Percentiles rank a stretch among this genome's conserved stretches.
These are phyloP conservation scores for Eimeria necatrix DNA, from an alignment of 169 alveolate species.

Conservation along the genomic window DNA sequence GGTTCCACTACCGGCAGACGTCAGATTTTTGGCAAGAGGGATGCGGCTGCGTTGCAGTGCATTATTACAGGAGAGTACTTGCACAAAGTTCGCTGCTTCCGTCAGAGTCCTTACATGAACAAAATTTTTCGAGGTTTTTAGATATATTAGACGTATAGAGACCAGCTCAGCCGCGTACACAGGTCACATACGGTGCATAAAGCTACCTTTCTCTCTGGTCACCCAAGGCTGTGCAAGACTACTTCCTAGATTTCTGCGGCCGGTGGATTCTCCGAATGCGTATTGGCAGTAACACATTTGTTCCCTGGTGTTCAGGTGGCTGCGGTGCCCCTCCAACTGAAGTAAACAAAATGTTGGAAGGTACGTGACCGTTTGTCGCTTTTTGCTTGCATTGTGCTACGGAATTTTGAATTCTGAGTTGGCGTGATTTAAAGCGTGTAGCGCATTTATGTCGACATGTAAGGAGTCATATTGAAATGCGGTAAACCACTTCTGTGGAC, in stretches of 20 bases:
- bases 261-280: too few species aligned
- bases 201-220: not conserved
- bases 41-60: slow-evolving; percentile 34
- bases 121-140: too few species aligned
- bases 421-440: too few species aligned
- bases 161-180: too few species aligned
- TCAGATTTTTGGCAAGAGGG: slow-evolving; percentile 1
- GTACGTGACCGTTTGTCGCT: not conserved
- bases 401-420: not conserved
- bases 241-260: not conserved
- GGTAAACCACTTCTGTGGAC: too few species aligned
- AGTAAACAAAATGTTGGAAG: slow-evolving; percentile 17
- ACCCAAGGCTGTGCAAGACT: not conserved
- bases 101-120: too few species aligned
- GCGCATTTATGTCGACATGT: too few species aligned
- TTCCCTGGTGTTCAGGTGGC: slow-evolving; percentile 25
- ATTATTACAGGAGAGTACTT: slow-evolving; percentile 46
- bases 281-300: too few species aligned
- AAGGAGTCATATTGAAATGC: too few species aligned
- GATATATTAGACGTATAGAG: too few species aligned
- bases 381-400: not conserved
- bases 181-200: too few species aligned
- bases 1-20: not conserved
- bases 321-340: slow-evolving; percentile 40
- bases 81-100: too few species aligned